These are phyloP conservation scores for Herpetomonas samuelpessoai DNA, from an alignment of 208 protist species.

Conservation along the genomic window DNA sequence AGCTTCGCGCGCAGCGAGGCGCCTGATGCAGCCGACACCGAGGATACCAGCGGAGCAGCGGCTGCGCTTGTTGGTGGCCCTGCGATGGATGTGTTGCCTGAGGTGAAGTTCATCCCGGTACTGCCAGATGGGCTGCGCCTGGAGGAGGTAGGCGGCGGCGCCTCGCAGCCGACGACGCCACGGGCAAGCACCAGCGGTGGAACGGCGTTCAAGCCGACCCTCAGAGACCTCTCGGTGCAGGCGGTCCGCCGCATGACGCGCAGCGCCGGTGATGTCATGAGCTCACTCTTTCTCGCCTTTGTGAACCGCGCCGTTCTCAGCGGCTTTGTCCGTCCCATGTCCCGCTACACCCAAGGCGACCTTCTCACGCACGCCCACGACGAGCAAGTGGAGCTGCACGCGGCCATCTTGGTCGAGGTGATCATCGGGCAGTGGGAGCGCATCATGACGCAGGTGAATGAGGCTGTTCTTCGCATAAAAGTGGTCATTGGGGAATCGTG, in stretches of 20 bases:
- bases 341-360: conserved; percentile 52
- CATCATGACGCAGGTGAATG: conserved; percentile 59
- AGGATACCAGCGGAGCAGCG: not conserved
- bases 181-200: not conserved
- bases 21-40: no score
- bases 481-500: conserved; percentile 78
- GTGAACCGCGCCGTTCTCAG: conserved; percentile 61
- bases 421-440: conserved; percentile 77
- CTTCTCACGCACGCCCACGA: conserved; percentile 19
- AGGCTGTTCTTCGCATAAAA: conserved; percentile 75
- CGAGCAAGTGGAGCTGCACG: conserved; percentile 76
- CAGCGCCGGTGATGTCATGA: conserved; percentile 40
- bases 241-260: conserved; percentile 59
- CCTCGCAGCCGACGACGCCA: not conserved
- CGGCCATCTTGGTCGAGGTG: conserved; percentile 73
- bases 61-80: not conserved
- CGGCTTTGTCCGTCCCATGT: conserved; percentile 58
- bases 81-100: conserved; percentile 18
- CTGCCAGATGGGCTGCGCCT: conserved; percentile 17
- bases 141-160: not conserved
- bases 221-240: conserved; percentile 71
- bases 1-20: not conserved
- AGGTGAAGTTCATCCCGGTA: conserved; percentile 33
- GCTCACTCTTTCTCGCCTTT: conserved; percentile 60
- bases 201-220: conserved; percentile 15